These are phyloP conservation scores for Pueraria montana DNA, from an alignment of 306 rosid genomes.

Conservation along the genomic window DNA sequence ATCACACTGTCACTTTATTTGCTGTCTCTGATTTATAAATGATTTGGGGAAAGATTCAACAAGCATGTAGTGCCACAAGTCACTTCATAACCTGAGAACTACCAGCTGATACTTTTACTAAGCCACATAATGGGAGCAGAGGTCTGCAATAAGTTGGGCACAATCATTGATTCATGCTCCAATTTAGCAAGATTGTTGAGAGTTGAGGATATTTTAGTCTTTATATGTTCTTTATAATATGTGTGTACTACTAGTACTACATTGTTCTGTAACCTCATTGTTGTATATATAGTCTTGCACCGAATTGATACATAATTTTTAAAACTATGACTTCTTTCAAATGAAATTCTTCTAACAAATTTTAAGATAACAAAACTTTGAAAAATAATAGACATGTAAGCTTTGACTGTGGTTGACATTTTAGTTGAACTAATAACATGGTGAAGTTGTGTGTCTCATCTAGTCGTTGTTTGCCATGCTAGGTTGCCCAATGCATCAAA, in stretches of 20 bases:
- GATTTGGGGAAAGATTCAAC: not conserved
- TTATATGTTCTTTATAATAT: not conserved
- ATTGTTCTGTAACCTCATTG: not conserved
- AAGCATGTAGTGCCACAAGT: not conserved
- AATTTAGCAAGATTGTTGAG: not conserved
- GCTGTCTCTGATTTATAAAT: not conserved
- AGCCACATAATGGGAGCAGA: not conserved
- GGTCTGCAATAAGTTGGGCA: not conserved
- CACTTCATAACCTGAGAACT: not conserved
- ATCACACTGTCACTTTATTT: not conserved
- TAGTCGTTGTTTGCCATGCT: constrained; percentile 22
- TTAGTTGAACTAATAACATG: constrained; percentile 6
- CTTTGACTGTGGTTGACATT: not conserved
- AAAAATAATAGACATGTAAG: not conserved
- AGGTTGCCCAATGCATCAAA: constrained; percentile 19
- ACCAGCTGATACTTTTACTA: not conserved
- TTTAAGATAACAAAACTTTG: not conserved
- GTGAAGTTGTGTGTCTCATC: constrained; percentile 1
- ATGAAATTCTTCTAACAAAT: not conserved
- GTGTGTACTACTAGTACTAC: not conserved
- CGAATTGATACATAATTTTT: not conserved
- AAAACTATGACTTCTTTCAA: not conserved
- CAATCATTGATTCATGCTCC: constrained; percentile 2
- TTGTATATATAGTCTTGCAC: not conserved
- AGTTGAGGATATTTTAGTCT: not conserved